Base-by-base conservation (phyloP, 768 basidiomycete genomes). In the Pulveroboletus sp. region DNA sequence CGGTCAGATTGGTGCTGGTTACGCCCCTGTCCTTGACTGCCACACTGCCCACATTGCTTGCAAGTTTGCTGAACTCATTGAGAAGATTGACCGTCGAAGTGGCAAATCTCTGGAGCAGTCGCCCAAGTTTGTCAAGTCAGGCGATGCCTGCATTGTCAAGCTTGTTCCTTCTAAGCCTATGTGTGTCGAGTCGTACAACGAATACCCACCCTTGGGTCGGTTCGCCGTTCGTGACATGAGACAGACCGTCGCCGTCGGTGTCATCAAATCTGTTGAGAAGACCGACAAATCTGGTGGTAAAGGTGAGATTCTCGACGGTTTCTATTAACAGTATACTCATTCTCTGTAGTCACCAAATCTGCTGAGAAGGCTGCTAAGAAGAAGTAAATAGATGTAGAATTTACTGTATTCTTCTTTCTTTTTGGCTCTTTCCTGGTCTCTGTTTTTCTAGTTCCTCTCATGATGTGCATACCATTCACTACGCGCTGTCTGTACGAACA, bases 181-280 rank as follows among this genome's bases (percentile, higher is more conserved):
- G 88, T 88, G 86, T 76, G 86, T 88, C 55, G 85, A 94, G 79
- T 82, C 87, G 35, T 96, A 93, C 83, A 85, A 86, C 68, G 89
- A 93, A 74, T 99, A 97, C 78, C 95, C 96, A 63, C 96, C 96
- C 74, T 87, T 99, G 59, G 95, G 96, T 80, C 94, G 95, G 72
- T 95, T 95, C 77, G 93, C 93, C 66, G 93, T 96, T 72, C 93
- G 93, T 86, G 93, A 96, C 81, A 96, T 97, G 94, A 88, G 94
- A 73, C 94, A 97, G 78, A 96, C 95, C 56, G 95, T 99, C 57
- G 93, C 93, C 59, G 93, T 96, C 65, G 93, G 93, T 75, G 89
- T 97, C 78, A 96, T 98, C 83, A 97, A 97, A 80, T 82, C 84
- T 54, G 93, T 96, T 57, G 93, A 96, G 47, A 95, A 94, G 85